Conservation (phyloP, 208 protist species). For the Crithidia bombi region DNA sequence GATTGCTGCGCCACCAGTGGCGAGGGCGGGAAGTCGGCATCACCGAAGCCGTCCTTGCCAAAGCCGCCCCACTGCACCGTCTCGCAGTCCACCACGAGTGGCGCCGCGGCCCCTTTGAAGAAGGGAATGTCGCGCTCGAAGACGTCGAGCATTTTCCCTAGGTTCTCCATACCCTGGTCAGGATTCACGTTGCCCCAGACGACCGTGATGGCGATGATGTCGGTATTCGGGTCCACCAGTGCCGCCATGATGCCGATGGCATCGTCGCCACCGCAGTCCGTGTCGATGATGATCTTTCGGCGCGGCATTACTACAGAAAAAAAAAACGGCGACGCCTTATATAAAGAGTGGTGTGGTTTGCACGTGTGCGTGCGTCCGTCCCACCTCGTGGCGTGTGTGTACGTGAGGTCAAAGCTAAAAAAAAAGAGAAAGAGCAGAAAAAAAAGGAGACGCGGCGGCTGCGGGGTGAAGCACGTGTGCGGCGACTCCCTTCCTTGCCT, state of each 20-base stretch:
- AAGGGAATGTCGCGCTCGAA: conserved; percentile 79
- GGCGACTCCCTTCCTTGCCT: too few relatives aligned
- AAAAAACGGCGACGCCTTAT: not conserved
- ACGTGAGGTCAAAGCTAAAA: too few relatives aligned
- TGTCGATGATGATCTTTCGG: conserved; percentile 87
- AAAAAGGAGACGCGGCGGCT: too few relatives aligned
- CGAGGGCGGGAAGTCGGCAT: conserved; percentile 63
- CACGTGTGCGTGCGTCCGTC: too few relatives aligned
- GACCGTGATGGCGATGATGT: conserved; percentile 69
- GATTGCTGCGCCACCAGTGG: conserved; percentile 39
- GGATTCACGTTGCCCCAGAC: conserved; percentile 88
- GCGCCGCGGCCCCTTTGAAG: conserved; percentile 60
- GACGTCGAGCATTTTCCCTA: conserved; percentile 79
- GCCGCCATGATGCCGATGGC: conserved; percentile 85
- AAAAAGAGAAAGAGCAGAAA: too few relatives aligned
- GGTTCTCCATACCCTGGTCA: conserved; percentile 78
- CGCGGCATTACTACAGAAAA: conserved; percentile 41
- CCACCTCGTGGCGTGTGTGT: too few relatives aligned
- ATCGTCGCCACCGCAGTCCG: conserved; percentile 85
- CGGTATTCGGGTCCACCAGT: conserved; percentile 72
- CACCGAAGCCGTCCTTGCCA: conserved; percentile 81
- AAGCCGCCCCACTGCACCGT: conserved; percentile 82
- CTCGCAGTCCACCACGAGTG: conserved; percentile 68
- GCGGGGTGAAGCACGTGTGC: too few relatives aligned
- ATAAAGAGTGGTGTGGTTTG: not conserved